Base-by-base conservation (phyloP, 768 basidiomycete species). In the Grammothele lineata region DNA sequence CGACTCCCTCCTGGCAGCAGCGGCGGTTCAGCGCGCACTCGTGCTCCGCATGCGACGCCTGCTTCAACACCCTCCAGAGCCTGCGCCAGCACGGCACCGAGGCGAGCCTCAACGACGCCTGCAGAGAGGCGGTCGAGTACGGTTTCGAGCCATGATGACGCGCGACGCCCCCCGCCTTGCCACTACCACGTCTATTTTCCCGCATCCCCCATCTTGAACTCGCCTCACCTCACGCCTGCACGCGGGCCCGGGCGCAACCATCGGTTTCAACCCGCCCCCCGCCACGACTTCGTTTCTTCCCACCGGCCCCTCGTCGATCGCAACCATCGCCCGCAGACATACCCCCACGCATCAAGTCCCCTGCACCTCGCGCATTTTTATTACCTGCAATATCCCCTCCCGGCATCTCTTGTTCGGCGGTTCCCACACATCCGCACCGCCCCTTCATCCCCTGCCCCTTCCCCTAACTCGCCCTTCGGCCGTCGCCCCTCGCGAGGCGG, bases 41-140 rank as follows among this genome's bases (percentile, higher is more conserved):
- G 2, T 89, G 86, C 71, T 77, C 87, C 22, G 87, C 86, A 8
- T 89, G 86, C 60, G 85, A 89, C 58, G 70, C 78, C 19, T 75
- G 70, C 51, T 88, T 89, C 60, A 63, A 74, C 39, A 76, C 80
- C 9, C 72, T 63, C n/a, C 73, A 80, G 44, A 67, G 73, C 56
- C 74, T 89, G 11, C 74, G 74, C 43, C 76, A 75, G 52, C 86
- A 89, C 58, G 85, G 81, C 18, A 67, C 58, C 33, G 67, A 72
- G n/a, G 58, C 73, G 9, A 62, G 68, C 23, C 67, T 71, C n/a
- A 77, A 76, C 58, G 83, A 86, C 58, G 87, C 86, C 6, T 89
- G 87, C 58, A 76, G 74, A 48, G 75, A 75, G 42, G 86, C 86
- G 10, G 86, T 87, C 58, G 79, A 82, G 53, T 89, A 89, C 63